A percentile compares a stretch with the other conserved stretches of the same genome.
Conservation (phyloP, 805 yeast genomes). For the Nakazawaea ishiwadae region DNA sequence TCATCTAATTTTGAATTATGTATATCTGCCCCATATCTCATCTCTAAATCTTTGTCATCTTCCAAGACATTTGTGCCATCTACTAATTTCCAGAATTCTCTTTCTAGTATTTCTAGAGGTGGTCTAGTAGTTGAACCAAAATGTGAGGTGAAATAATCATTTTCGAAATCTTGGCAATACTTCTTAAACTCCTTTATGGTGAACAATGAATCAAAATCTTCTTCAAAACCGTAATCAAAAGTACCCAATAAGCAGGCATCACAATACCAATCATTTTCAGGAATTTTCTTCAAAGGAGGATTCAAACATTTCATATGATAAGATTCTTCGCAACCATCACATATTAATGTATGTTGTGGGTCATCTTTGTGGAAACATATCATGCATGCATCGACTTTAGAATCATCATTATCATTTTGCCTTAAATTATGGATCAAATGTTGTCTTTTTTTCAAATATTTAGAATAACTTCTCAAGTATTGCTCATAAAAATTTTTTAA, state of each 20-base stretch:
- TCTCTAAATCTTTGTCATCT: slow-evolving; percentile 43
- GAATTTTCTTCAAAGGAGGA: slow-evolving; percentile 48
- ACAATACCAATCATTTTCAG: slow-evolving; percentile 73
- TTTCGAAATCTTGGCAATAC: slow-evolving; percentile 46
- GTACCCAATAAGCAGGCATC: slow-evolving; percentile 80
- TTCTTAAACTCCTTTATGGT: slow-evolving; percentile 49
- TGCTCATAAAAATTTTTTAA: slow-evolving; percentile 21
- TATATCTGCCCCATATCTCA: slow-evolving; percentile 82
- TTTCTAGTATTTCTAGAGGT: slow-evolving; percentile 47
- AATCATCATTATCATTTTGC: slow-evolving; percentile 13
- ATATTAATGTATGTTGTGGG: slow-evolving; percentile 47
- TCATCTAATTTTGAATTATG: slow-evolving; percentile 62
- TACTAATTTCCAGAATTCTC: slow-evolving; percentile 57
- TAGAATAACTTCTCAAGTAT: slow-evolving; percentile 27
- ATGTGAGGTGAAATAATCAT: slow-evolving; percentile 32
- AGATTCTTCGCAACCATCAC: slow-evolving; percentile 70
- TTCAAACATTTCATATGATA: slow-evolving; percentile 67
- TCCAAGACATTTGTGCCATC: slow-evolving; percentile 25
- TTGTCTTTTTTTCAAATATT: slow-evolving; percentile 23
- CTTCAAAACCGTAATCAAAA: slow-evolving; percentile 86
- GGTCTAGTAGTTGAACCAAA: slow-evolving; percentile 21
- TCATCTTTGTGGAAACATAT: slow-evolving; percentile 43
- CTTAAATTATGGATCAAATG: slow-evolving; percentile 7
- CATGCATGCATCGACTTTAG: slow-evolving; percentile 11
- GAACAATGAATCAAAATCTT: slow-evolving; percentile 45